Base-by-base conservation (phyloP, 192 early-diverging fungal species). In the Backusella macrospora region DNA sequence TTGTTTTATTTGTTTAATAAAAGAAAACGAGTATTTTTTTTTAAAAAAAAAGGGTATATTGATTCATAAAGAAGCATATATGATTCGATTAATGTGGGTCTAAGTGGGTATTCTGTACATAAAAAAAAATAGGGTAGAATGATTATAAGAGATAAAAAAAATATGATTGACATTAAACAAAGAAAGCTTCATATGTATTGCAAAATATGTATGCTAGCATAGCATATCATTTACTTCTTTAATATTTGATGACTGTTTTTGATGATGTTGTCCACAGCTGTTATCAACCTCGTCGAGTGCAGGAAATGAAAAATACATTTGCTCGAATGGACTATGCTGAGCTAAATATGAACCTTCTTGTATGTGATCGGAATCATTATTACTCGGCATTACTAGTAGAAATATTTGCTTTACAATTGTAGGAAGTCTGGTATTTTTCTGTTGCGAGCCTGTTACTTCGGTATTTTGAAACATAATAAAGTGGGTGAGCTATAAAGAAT, bases 231-330 rank as follows among this genome's bases (percentile, higher is more conserved):
- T 59, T 59, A 23, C 8, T 23, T 59, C 21, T 59, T 59, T 59
- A 9, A 59, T 59, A 8, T 23, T 23, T 59, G 52, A 5, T 12
- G 52, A 59, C 13, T 26, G 52, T 23, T 59, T 59, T 13, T 59
- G 52, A 4, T 59, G 65, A 43, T 68, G 67, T 29, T 68, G 67
- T 15, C 39, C 67, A 47, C 67, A 68, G 42, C 42, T 43, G 16
- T 21, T 44, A 10, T 68, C 67, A 13, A 46, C 67, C 45, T 68
- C 67, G 6, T 68, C 67, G 26, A 68, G 45, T 14, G 67, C 67
- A 29, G 67, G 67, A 47, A 68, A 68, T 68, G 67, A 68, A 44
- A 68, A 68, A 68, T 68, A 68, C 15, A 44, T 45, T 68, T 68
- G 43, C 0, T 68, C 67, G 21, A 68, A 68, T 68, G 67, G 67